A percentile compares a stretch with the other conserved stretches of the same genome.
Conservation (phyloP, 345 rosid species). For the Hibiscus trionum region DNA sequence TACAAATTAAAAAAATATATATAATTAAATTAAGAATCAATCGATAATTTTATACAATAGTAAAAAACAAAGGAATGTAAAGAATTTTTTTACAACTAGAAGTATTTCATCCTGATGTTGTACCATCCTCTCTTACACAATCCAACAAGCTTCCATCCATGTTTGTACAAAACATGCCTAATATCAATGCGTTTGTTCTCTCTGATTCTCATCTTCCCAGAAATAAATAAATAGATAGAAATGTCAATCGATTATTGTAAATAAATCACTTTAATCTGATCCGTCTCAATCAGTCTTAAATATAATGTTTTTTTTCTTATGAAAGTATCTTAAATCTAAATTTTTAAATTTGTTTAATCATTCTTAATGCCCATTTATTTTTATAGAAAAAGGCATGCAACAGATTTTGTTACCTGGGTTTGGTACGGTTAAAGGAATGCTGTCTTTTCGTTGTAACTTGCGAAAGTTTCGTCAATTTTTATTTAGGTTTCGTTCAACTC, state of each 20-base stretch:
- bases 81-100: too few species aligned
- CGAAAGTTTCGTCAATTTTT: neutral
- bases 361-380: too few species aligned
- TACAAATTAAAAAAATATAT: too few species aligned
- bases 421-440: too few species aligned
- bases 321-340: too few species aligned
- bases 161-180: neutral
- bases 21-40: too few species aligned
- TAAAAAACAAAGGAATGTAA: too few species aligned
- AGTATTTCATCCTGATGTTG: neutral
- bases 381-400: neutral
- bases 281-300: neutral
- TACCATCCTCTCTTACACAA: slow-evolving; percentile 11
- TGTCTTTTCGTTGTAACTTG: neutral
- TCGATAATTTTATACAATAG: too few species aligned
- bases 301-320: too few species aligned
- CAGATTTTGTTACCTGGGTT: neutral
- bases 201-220: neutral
- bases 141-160: neutral
- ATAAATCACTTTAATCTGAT: neutral
- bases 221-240: neutral
- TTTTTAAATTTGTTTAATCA: too few species aligned
- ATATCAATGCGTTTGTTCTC: neutral
- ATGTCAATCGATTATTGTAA: neutral
- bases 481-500: too few species aligned